A percentile compares a stretch with the other conserved stretches of the same genome.
phyloP scores from a whole-genome alignment of 192 early-diverging fungal genomes.

The Backusella mclennaniae region DNA sequence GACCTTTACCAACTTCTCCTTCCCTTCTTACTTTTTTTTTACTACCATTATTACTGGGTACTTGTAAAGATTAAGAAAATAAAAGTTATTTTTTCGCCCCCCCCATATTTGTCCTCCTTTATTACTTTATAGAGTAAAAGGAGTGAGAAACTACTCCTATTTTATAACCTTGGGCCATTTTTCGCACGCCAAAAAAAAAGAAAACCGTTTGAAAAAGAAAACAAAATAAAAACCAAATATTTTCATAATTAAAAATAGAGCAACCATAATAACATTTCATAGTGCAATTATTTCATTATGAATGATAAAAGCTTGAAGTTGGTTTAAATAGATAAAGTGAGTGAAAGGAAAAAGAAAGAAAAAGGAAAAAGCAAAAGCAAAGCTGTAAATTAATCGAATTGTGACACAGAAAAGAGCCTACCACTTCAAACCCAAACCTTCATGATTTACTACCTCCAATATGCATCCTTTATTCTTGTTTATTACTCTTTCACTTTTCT shows the following conservation, averaged over 20 bases:
- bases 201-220: not conserved
- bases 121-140: not conserved
- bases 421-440: not conserved
- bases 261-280: not conserved
- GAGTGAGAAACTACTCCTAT: not conserved
- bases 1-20: not conserved
- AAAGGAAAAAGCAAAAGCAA: not conserved
- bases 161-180: not conserved
- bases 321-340: not conserved
- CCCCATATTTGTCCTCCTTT: conserved; percentile 4
- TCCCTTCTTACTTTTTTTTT: not conserved
- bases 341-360: not conserved
- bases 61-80: not conserved
- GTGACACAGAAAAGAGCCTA: not conserved
- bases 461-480: not conserved
- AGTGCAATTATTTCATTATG: not conserved
- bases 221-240: not conserved
- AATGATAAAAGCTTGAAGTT: not conserved
- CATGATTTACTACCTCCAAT: not conserved
- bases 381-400: not conserved
- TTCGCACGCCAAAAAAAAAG: not conserved
- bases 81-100: not conserved
- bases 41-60: not conserved
- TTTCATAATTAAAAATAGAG: not conserved
- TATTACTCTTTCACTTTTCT: not conserved